Conservation (phyloP, 2,329 filamentous ascomycete species). For the Dothiorella sarmentorum region DNA sequence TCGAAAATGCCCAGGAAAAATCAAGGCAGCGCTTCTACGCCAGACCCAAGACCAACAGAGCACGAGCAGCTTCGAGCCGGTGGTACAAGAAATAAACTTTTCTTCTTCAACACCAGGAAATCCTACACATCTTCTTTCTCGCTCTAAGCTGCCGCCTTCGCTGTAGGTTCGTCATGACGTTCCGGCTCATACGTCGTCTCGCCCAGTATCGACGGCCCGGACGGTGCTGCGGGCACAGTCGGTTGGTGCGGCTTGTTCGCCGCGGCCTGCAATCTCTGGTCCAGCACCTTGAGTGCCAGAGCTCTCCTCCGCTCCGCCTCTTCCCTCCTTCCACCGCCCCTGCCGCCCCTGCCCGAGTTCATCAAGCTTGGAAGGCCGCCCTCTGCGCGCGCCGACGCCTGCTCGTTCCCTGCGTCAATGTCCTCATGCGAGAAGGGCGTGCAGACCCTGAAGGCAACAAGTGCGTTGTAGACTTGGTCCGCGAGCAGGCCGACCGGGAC, state of each 20-base stretch:
- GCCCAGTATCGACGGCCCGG: constrained; percentile 37
- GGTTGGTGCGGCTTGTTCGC: constrained; percentile 46
- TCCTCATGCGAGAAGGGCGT: constrained; percentile 82
- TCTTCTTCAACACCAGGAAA: neutral
- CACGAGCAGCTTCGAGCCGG: neutral
- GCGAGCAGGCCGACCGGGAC: constrained; percentile 71
- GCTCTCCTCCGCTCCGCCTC: constrained; percentile 89
- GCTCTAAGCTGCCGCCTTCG: neutral
- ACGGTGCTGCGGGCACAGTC: constrained; percentile 41
- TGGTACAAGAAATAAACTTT: constrained; percentile 7
- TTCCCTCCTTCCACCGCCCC: constrained; percentile 64
- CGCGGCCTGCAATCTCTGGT: constrained; percentile 87
- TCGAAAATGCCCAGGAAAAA: neutral
- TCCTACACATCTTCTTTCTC: neutral
- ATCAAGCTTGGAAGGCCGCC: constrained; percentile 59
- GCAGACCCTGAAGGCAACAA: constrained; percentile 75
- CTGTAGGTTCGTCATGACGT: constrained; percentile 27
- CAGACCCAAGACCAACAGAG: neutral
- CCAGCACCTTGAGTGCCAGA: constrained; percentile 83
- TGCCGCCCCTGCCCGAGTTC: constrained; percentile 46
- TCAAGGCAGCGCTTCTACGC: constrained; percentile 1
- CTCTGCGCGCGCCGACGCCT: constrained; percentile 63
- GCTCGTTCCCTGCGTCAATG: constrained; percentile 68
- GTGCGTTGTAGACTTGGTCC: constrained; percentile 67
- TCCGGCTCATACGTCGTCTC: constrained; percentile 44